Conservation (phyloP, 163 green algal genomes). For the Scenedesmus sp. region DNA sequence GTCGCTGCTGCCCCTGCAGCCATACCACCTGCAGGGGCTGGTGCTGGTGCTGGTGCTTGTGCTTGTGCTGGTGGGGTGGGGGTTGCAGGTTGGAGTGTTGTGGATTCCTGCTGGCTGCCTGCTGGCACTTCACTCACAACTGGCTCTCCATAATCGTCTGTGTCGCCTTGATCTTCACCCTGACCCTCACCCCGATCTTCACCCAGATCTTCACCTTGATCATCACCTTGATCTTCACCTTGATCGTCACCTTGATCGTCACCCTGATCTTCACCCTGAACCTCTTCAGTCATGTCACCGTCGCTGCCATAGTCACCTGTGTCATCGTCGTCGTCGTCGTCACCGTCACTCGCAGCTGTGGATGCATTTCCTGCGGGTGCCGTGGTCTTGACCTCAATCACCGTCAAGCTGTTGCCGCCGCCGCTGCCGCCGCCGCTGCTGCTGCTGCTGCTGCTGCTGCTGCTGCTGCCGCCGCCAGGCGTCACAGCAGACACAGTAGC, state of each 20-base stretch:
- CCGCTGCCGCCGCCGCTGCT: conserved; percentile 18
- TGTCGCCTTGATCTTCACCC: not conserved
- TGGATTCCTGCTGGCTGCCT: not conserved
- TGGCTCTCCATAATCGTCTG: not conserved
- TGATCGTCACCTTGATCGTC: not conserved
- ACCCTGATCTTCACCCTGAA: not conserved
- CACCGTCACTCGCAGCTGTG: not conserved
- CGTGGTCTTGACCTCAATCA: not conserved
- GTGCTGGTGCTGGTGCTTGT: not conserved
- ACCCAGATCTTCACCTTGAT: not conserved
- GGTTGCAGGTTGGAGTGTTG: not conserved
- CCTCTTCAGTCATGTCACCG: not conserved
- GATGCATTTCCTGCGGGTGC: not conserved
- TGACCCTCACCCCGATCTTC: not conserved
- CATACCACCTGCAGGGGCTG: not conserved
- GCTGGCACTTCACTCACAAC: not conserved
- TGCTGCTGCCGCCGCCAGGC: not conserved
- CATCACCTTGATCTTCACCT: not conserved
- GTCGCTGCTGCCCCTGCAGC: not conserved
- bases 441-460: conserved; percentile 5
- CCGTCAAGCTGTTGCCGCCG: not conserved
- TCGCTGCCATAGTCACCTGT: not conserved
- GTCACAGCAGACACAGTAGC: not conserved
- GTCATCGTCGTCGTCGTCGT: no score
- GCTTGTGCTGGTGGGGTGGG: not conserved